Evolutionary conservation across 1,284 basidiomycete species (phyloP), one percentile per base, ranked within the genome.

Genomic region (Tilletia indica): DNA sequence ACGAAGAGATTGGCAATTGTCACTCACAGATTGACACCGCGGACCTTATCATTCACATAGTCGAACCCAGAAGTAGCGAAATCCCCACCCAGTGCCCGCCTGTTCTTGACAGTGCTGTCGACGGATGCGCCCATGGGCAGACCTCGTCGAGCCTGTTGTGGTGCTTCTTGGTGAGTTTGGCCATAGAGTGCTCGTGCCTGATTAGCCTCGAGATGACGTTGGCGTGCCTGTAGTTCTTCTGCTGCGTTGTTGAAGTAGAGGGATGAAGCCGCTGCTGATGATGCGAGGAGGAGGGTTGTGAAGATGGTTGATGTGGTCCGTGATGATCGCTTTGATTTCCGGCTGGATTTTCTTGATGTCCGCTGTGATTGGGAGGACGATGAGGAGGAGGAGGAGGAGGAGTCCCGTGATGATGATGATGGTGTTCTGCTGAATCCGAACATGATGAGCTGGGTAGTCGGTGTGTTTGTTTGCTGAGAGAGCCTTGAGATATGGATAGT

Each of bases 1-100:
- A 31, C 25, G 25, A 31, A 31, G 47, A 48, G 25, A 31, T 31
- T 31, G 25, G 25, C 25, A 31, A 31, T 31, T 31, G 34, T 25
- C 14, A 64, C 61, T 64, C 36, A 64, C 61, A 64, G 61, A 36
- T 64, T 64, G 61, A 64, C 61, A 31, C 68, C 68, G 16, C 47
- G 25, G 66, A 67, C 47, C 25, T 49, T 47, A 31, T 67, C 42
- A 16, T 67, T 47, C 21, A 48, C 42, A 42, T 67, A 67, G 66
- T 67, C 66, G 38, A 64, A 64, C 4, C 61, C 61, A 6, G 61
- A 64, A 14, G 36, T 12, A 34, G 61, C 61, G 21, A 39, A 64
- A 5, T 25, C n/a, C 5, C 56, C 56, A 14, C 25, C n/a, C 21
- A 58, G 14, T 34, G 21, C 61, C 36, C 61, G 2, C 61, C 31